Evolutionary conservation across 225 moss, liverwort and hornwort species (phyloP).

Genomic region (Sphagnum contortum): DNA sequence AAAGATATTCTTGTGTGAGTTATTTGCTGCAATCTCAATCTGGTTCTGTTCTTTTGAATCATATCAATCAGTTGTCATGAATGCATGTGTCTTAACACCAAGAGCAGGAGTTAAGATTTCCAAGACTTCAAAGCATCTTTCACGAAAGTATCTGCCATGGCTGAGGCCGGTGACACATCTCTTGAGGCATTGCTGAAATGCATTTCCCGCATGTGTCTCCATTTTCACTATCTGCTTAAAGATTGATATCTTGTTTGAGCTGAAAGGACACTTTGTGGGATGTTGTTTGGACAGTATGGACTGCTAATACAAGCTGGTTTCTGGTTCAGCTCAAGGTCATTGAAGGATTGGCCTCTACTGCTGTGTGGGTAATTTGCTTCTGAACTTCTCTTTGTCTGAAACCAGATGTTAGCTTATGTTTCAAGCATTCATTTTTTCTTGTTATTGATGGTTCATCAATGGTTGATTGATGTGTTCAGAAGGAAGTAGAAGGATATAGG

Average conservation of each 20-base stretch:
- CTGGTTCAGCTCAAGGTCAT: slow-evolving; percentile 88
- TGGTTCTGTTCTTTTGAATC: background rate
- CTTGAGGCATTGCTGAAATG: background rate
- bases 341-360: slow-evolving; percentile 86
- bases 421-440: background rate
- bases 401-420: background rate
- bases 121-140: background rate
- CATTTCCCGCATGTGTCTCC: too few species aligned
- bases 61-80: background rate
- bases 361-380: slow-evolving; percentile 67
- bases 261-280: background rate
- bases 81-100: background rate
- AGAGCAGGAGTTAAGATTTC: background rate
- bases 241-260: too few species aligned
- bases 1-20: too few species aligned
- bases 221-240: too few species aligned
- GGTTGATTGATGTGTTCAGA: too few species aligned
- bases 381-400: background rate
- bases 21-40: background rate
- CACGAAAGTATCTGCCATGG: background rate
- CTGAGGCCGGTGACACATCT: background rate
- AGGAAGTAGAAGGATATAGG: too few species aligned
- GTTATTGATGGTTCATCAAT: background rate
- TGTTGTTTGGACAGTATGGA: slow-evolving; percentile 63
- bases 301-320: slow-evolving; percentile 73